Evolutionary conservation across 768 basidiomycete genomes (phyloP).

Genomic region (Lactarius tabidus): DNA sequence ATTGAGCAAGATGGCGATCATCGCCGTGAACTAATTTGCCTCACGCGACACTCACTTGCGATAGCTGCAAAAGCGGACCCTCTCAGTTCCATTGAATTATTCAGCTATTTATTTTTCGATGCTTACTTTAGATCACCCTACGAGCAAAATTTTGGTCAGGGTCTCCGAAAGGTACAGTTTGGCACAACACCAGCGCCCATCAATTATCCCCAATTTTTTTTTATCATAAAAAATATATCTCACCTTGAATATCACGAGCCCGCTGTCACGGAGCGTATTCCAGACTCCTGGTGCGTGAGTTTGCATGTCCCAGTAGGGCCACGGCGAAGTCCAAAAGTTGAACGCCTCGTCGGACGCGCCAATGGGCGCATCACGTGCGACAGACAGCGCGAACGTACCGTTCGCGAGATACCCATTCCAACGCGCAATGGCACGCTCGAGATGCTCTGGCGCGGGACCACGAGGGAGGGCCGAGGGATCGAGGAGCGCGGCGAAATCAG

Average conservation of each 20-base stretch:
- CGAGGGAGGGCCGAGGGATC: slow-evolving; percentile 28
- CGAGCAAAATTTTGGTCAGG: background rate
- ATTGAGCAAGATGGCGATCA: background rate
- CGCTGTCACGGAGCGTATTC: slow-evolving; percentile 47
- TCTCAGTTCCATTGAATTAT: background rate
- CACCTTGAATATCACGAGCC: slow-evolving; percentile 84
- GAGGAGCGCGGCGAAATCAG: slow-evolving; percentile 58
- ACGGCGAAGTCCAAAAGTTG: slow-evolving; percentile 71
- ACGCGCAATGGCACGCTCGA: slow-evolving; percentile 58
- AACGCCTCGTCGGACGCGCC: slow-evolving; percentile 42
- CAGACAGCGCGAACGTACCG: slow-evolving; percentile 70
- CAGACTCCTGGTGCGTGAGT: slow-evolving; percentile 49
- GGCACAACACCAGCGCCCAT: background rate
- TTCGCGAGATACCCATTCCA: slow-evolving; percentile 69
- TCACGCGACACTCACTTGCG: slow-evolving; percentile 59
- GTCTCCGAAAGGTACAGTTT: too few species aligned
- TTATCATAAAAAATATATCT: background rate
- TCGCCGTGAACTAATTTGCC: background rate
- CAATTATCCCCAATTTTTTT: background rate
- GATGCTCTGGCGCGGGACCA: slow-evolving; percentile 35
- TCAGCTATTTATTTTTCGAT: too few species aligned
- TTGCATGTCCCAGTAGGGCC: slow-evolving; percentile 74
- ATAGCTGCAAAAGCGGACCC: slow-evolving; percentile 47
- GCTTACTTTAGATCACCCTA: slow-evolving; percentile 86
- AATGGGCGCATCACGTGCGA: slow-evolving; percentile 54